These are phyloP conservation scores for Zygoascus biomembranicola DNA, from an alignment of 805 yeast species.

Conservation along the genomic window DNA sequence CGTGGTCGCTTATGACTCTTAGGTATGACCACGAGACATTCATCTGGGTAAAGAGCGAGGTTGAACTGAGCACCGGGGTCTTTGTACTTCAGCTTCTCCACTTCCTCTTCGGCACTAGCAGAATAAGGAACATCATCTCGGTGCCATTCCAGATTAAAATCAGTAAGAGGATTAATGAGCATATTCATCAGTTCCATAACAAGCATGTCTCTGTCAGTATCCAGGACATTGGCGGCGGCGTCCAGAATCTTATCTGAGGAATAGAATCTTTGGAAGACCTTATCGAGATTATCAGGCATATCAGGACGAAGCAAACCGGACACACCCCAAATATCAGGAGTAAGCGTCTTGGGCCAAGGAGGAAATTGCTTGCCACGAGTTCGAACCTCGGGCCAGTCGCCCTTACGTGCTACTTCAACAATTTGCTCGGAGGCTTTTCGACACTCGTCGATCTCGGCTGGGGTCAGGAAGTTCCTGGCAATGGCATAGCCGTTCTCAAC, in stretches of 20 bases:
- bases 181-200: conserved; percentile 45
- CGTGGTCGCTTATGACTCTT: conserved; percentile 39
- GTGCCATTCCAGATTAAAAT: conserved; percentile 48
- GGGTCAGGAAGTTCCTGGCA: conserved; percentile 33
- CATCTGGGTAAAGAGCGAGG: conserved; percentile 40
- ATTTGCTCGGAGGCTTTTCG: conserved; percentile 30
- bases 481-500: conserved; percentile 29
- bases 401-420: conserved; percentile 37
- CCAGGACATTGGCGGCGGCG: conserved; percentile 38
- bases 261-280: conserved; percentile 9
- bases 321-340: conserved; percentile 48
- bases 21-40: conserved; percentile 42
- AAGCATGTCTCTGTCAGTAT: conserved; percentile 29
- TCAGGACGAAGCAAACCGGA: conserved; percentile 42
- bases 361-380: conserved; percentile 48
- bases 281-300: conserved; percentile 25
- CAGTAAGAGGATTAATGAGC: conserved; percentile 45
- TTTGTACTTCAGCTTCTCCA: conserved; percentile 32
- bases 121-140: conserved; percentile 43
- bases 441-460: conserved; percentile 31
- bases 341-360: conserved; percentile 46
- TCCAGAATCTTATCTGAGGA: conserved; percentile 25
- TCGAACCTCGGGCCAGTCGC: conserved; percentile 42
- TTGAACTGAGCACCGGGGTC: conserved; percentile 45
- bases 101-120: conserved; percentile 38